Evolutionary conservation across 78 protist genomes (phyloP), one percentile per base, ranked within the genome.

Genomic region (Dictyostelium discoideum): DNA sequence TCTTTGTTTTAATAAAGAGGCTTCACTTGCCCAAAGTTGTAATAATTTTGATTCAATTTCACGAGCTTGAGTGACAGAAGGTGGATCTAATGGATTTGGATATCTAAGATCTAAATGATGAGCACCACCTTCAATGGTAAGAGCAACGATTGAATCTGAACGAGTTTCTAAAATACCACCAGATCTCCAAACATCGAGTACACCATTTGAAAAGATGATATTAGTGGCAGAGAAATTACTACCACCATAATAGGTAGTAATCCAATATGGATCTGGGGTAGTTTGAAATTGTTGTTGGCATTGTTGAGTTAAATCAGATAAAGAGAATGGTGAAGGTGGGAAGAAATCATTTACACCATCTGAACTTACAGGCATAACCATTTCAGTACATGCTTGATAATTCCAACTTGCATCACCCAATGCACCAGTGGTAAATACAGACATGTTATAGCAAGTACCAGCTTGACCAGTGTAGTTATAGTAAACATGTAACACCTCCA

Each of bases 381-480:
- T 96, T 37, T 93, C 97, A n/a, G 96, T 97, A 80, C 98, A 97
- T 14, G 96, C 83, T 85, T 96, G 97, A 81, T 88, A 92, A n/a
- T 82, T 79, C 97, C 97, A 96, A n/a, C 44, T 73, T 20, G 42
- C 50, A 0, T 20, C 16, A 10, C 46, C 93, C 11, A 89, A 42
- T 16, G 69, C 80, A 3, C 63, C 50, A 18, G 85, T 73, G 0
- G 72, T 42, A 9, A 10, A 80, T 0, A 84, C 63, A 0, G 82
- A 40, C 9, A 32, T 46, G 18, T 90, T 87, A 40, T 85, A 78
- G 24, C 92, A 86, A 1, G 2, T 1, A 13, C 78, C 89, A 4
- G 74, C 95, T 26, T 73, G 54, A 13, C 96, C 97, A n/a, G 87
- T 60, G 22, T 42, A 42, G 65, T 97, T 93, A 84, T 44, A 94